Evolutionary conservation across 1,284 basidiomycete genomes (phyloP), one percentile per base, ranked within the genome.

Genomic region (Gymnopus androsaceus): DNA sequence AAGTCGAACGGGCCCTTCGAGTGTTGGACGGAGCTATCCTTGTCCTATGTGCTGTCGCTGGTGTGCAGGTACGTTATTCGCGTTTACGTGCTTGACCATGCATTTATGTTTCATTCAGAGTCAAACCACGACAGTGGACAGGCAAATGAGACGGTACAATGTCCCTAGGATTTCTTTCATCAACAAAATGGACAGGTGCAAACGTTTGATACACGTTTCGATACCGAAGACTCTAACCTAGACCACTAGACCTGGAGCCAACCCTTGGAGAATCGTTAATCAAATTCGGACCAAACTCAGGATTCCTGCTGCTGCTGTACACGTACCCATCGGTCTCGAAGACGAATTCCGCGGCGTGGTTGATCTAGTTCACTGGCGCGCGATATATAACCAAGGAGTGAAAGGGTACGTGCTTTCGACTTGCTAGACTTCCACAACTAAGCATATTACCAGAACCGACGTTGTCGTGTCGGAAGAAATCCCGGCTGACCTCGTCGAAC

Each of bases 91-190:
- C 17, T 30, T 36, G 3, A 31, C 23, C 25, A 28, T 28, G 21
- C 7, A 54, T 9, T 56, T 11, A 31, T 52, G n/a, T 21, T 27
- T 30, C 38, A 21, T 46, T 17, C 72, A 94, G 85, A 92, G 92
- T 74, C 97, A 99, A 84, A 99, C 97, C 1, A 99, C 96, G 50
- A 99, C 97, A 8, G 97, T 99, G 50, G 97, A 99, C 75, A 81
- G 97, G 61, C 97, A 99, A 80, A 99, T 99, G 97, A 83, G 92
- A 63, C 85, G 97, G 40, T 99, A 99, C 70, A 88, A 89, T 64
- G 94, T 99, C 58, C 97, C 97, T 56, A 83, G 97, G 52, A 82
- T 99, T 59, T 96, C 94, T 1, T 99, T 99, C 70, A 90, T 99
- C 70, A 99, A 99, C 78, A 99, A 99, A 77, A 99, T 99, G 97